Evolutionary conservation across 73 alveolate species (phyloP).

Genomic region (Paramecium bursaria): DNA sequence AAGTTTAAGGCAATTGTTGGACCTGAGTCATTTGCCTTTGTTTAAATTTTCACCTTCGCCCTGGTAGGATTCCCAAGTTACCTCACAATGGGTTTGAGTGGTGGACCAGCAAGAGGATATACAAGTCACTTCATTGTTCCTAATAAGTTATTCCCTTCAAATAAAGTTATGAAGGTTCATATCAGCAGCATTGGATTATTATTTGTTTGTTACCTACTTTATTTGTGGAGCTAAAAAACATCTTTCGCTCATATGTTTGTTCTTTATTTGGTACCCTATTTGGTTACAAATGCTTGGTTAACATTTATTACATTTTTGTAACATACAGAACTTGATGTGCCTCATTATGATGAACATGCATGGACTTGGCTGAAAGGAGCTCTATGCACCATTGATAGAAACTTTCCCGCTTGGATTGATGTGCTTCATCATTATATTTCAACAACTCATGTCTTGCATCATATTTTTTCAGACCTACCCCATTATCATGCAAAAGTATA

Average conservation of each 20-base stretch:
- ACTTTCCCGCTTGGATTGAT: slow-evolving; percentile 64
- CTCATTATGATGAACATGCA: slow-evolving; percentile 64
- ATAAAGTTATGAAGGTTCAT: slow-evolving; percentile 57
- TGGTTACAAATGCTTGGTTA: slow-evolving; percentile 63
- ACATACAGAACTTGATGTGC: slow-evolving; percentile 69
- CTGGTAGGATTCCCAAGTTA: slow-evolving; percentile 69
- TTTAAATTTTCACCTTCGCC: slow-evolving; percentile 52
- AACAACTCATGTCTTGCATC: slow-evolving; percentile 71
- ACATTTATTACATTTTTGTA: slow-evolving; percentile 63
- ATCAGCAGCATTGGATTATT: slow-evolving; percentile 56
- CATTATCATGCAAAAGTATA: slow-evolving; percentile 66
- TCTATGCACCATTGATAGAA: slow-evolving; percentile 66
- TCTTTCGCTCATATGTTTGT: slow-evolving; percentile 69
- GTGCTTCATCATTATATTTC: slow-evolving; percentile 61
- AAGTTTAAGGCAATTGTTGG: slow-evolving; percentile 69
- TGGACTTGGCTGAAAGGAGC: slow-evolving; percentile 73
- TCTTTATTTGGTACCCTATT: slow-evolving; percentile 66
- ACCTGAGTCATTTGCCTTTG: slow-evolving; percentile 65
- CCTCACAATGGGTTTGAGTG: slow-evolving; percentile 64
- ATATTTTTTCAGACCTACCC: slow-evolving; percentile 64
- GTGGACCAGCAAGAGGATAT: slow-evolving; percentile 73
- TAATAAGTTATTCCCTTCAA: slow-evolving; percentile 62
- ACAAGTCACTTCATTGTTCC: slow-evolving; percentile 71
- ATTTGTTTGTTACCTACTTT: slow-evolving; percentile 51
- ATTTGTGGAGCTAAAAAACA: slow-evolving; percentile 61